Conservation (phyloP, 257 asterid genomes). For the Petrea volubilis region DNA sequence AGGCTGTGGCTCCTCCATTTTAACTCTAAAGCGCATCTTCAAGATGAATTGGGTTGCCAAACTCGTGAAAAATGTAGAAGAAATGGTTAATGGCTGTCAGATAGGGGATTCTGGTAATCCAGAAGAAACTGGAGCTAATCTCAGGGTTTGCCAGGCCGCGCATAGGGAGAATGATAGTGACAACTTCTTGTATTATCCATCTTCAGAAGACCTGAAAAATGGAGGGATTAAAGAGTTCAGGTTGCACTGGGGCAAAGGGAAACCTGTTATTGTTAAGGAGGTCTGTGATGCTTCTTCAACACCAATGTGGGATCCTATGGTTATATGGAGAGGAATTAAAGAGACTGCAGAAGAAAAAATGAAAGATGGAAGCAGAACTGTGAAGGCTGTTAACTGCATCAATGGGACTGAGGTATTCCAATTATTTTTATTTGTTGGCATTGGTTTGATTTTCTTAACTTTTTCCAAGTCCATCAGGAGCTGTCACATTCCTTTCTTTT, state of each 20-base stretch:
- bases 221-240: slow-evolving; percentile 80
- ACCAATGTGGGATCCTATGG: slow-evolving; percentile 86
- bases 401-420: slow-evolving; percentile 69
- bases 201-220: slow-evolving; percentile 65
- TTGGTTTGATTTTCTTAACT: slow-evolving; percentile 15
- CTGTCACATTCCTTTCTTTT: neutral
- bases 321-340: slow-evolving; percentile 74
- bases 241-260: slow-evolving; percentile 77
- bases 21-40: slow-evolving; percentile 83
- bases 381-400: slow-evolving; percentile 77
- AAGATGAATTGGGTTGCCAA: slow-evolving; percentile 99
- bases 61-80: slow-evolving; percentile 87
- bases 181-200: slow-evolving; percentile 66
- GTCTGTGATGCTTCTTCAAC: slow-evolving; percentile 65
- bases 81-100: slow-evolving; percentile 91
- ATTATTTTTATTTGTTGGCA: slow-evolving; percentile 1
- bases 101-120: slow-evolving; percentile 40
- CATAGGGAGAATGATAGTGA: slow-evolving; percentile 55
- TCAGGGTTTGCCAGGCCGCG: slow-evolving; percentile 55
- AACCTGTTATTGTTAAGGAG: slow-evolving; percentile 82
- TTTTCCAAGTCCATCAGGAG: neutral
- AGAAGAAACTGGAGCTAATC: slow-evolving; percentile 46
- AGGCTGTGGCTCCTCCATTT: slow-evolving; percentile 72
- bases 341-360: slow-evolving; percentile 77
- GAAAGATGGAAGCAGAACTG: slow-evolving; percentile 66